Evolutionary conservation across 169 alveolate species (phyloP), one percentile per base, ranked within the genome.

Genomic region (Cryptosporidium sp.): DNA sequence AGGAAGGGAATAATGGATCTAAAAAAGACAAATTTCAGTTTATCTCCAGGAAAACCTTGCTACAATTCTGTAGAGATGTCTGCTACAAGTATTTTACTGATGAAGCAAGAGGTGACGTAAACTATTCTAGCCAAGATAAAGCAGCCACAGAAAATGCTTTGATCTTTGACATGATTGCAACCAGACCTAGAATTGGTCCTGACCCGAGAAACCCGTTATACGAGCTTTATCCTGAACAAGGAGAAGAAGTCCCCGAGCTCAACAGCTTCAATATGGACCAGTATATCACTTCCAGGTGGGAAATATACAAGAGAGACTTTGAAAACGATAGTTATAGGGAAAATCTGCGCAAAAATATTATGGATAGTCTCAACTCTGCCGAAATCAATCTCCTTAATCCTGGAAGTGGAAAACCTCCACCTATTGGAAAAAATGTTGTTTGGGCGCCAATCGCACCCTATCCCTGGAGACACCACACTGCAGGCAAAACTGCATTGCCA

Each of bases 191-290:
- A 23, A 21, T 80, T 33, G 89, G 89, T 2, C 89, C 89, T 6
- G 74, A 80, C 31, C 89, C 89, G 4, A 80, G 70, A 62, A 69
- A 65, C 26, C 80, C 89, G 8, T 29, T 80, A 14, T 80, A 62
- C 62, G 89, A 80, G 70, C 70, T 80, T n/a, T 80, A 80, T 43
- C 89, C 89, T 33, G 89, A 80, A 41, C 43, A 80, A 43, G 89
- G 89, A 37, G 89, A 80, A 37, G 65, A 62, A 4, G 75, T 80
- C 41, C 89, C 89, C 10, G 89, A 80, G 29, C 50, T 80, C 9
- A 80, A 80, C 35, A 50, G 68, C 21, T 80, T 62, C 45, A 80
- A 80, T 41, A 80, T 58, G 67, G 89, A 80, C 51, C 89, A 80
- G 51, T 80, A 80, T 62, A 80, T 80, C 21, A 80, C 89, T 3